Conservation (phyloP, 2,329 filamentous ascomycete species). For the Aureobasidium sp. region DNA sequence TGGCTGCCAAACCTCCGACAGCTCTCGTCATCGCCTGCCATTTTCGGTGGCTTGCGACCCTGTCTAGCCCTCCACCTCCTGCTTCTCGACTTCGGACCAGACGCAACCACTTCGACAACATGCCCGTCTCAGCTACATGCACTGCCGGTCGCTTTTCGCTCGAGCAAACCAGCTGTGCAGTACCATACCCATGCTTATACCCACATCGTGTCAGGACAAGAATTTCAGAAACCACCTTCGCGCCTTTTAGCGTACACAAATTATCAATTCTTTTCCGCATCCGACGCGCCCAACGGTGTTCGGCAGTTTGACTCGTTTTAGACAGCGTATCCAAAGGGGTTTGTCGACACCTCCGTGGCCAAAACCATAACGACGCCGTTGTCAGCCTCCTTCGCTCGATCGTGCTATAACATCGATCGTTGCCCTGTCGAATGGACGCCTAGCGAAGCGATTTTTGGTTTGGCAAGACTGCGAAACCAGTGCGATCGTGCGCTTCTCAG, state of each 20-base stretch:
- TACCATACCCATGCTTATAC: neutral
- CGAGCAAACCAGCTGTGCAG: neutral
- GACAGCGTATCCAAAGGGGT: slow-evolving; percentile 6
- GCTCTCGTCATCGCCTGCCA: slow-evolving; percentile 12
- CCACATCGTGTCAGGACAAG: neutral
- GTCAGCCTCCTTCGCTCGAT: neutral
- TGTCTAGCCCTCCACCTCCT: slow-evolving; percentile 2
- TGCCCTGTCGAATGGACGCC: neutral
- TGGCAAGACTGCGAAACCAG: neutral
- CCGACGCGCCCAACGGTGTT: slow-evolving; percentile 9
- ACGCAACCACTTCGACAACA: neutral
- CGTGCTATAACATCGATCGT: slow-evolving; percentile 3
- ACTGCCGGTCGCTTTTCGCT: neutral
- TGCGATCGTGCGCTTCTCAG: neutral
- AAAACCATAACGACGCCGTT: slow-evolving; percentile 3
- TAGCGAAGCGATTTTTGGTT: neutral
- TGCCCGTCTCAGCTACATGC: neutral
- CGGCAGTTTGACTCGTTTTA: slow-evolving; percentile 12
- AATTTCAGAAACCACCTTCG: neutral
- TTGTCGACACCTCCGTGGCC: neutral
- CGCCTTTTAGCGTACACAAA: neutral
- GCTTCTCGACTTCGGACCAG: neutral
- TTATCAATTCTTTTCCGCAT: slow-evolving; percentile 5
- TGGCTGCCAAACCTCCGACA: slow-evolving; percentile 3
- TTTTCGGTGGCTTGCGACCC: slow-evolving; percentile 7